phyloP scores from a whole-genome alignment of 2,329 filamentous ascomycete species.

The Emmonsiellopsis sp. region DNA sequence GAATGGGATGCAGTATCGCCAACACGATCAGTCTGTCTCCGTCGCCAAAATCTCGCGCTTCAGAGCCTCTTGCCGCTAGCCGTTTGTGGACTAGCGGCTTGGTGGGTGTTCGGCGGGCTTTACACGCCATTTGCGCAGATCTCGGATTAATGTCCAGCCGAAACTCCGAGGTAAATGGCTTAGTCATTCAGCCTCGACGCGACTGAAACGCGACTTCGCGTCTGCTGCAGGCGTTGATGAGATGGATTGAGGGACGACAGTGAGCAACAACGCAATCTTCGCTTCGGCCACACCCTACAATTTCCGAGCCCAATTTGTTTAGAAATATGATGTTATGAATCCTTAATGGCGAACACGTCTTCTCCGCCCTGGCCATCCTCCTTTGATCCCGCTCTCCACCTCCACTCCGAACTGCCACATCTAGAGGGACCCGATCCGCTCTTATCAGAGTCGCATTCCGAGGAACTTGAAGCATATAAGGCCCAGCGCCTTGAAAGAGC shows the following conservation, averaged over 20 bases:
- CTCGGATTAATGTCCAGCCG: background rate
- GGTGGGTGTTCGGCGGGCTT: background rate
- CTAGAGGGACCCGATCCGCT: constrained; percentile 12
- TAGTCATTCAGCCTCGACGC: background rate
- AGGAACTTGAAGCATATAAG: constrained; percentile 32
- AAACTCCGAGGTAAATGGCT: background rate
- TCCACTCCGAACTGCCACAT: constrained; percentile 35
- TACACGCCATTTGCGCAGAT: background rate
- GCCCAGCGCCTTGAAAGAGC: constrained; percentile 23
- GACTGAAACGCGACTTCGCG: background rate
- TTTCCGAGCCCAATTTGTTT: background rate
- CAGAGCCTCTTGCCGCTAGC: constrained; percentile 7
- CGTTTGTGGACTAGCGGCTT: constrained; percentile 7
- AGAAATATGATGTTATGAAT: background rate
- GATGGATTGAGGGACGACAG: background rate
- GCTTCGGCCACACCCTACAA: background rate
- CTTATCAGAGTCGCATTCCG: constrained; percentile 26
- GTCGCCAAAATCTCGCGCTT: constrained; percentile 14
- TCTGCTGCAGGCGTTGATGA: no score
- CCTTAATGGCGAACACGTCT: constrained; percentile 17
- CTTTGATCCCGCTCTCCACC: constrained; percentile 42
- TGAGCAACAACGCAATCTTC: background rate
- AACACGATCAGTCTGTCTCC: constrained; percentile 8
- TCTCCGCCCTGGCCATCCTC: constrained; percentile 34
- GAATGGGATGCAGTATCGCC: background rate